A percentile compares a stretch with the other conserved stretches of the same genome.
Evolutionary conservation across 352 stramenopile species (phyloP).

Genomic region (Globisporangium mamillatum): DNA sequence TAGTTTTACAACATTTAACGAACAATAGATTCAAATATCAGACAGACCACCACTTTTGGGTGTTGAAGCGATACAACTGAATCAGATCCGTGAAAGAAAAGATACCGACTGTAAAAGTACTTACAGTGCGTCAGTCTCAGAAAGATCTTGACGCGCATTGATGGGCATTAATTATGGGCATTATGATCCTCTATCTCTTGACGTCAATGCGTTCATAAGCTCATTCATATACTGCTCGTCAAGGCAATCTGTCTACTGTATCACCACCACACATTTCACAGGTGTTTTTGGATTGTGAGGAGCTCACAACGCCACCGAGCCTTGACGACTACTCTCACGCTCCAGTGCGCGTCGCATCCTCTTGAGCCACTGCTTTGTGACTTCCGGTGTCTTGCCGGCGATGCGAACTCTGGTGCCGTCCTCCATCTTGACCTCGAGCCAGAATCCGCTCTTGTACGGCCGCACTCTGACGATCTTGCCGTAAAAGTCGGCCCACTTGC

Average conservation of each 20-base stretch:
- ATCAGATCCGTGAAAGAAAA: constrained; percentile 2
- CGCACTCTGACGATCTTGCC: constrained; percentile 23
- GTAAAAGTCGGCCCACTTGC: constrained; percentile 33
- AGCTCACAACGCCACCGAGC: background rate
- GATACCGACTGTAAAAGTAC: background rate
- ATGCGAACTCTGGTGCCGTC: constrained; percentile 26
- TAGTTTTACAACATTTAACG: background rate
- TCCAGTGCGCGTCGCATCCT: constrained; percentile 12
- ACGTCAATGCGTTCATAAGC: too few relatives aligned
- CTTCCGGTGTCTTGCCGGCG: constrained; percentile 3
- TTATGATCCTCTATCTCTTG: too few relatives aligned
- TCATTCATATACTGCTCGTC: background rate
- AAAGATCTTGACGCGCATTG: background rate
- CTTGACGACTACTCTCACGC: background rate
- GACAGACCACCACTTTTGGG: background rate
- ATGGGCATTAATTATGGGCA: too few relatives aligned
- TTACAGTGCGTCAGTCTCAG: background rate
- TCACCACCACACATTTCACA: too few relatives aligned
- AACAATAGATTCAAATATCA: background rate
- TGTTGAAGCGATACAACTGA: background rate
- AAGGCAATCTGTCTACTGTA: background rate
- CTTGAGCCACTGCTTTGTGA: constrained; percentile 12
- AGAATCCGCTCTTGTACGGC: constrained; percentile 12
- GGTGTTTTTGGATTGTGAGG: too few relatives aligned
- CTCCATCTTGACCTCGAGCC: constrained; percentile 16